phyloP scores from a whole-genome alignment of 305 asterid genomes.

The Caryopteris hybrid region DNA sequence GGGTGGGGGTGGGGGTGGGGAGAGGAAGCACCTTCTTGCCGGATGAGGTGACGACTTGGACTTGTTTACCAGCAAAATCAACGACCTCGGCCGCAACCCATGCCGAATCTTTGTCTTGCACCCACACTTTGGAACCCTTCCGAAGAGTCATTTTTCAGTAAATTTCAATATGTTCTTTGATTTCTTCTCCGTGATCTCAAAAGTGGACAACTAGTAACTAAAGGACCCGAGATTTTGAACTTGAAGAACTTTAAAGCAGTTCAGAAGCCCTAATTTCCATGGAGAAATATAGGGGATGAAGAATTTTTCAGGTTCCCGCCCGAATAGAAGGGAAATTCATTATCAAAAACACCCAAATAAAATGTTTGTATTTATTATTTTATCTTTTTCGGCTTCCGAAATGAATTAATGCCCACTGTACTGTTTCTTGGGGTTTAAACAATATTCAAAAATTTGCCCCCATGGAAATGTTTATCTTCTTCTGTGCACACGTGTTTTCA shows the following conservation, averaged over 20 bases:
- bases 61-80: conserved; percentile 65
- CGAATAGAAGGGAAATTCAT: conserved; percentile 30
- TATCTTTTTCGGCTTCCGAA: conserved; percentile 16
- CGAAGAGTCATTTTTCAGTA: conserved; percentile 52
- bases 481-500: background rate
- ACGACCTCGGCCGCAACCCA: conserved; percentile 77
- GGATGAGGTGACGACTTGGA: conserved; percentile 55
- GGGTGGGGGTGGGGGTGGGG: too few species aligned
- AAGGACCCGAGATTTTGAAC: background rate
- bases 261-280: conserved; percentile 32
- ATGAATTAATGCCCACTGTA: conserved; percentile 14
- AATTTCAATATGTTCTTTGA: background rate
- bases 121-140: conserved; percentile 83
- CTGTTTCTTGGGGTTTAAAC: conserved; percentile 11
- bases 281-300: conserved; percentile 5
- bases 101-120: conserved; percentile 64
- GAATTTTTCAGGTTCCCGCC: conserved; percentile 61
- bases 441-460: conserved; percentile 10
- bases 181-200: conserved; percentile 11
- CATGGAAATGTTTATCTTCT: background rate
- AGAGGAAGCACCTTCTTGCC: conserved; percentile 57
- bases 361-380: conserved; percentile 3
- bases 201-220: background rate
- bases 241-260: conserved; percentile 10
- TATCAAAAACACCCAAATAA: conserved; percentile 18